Conservation (phyloP, 2,329 filamentous ascomycete genomes). For the Sclerotinia minor region DNA sequence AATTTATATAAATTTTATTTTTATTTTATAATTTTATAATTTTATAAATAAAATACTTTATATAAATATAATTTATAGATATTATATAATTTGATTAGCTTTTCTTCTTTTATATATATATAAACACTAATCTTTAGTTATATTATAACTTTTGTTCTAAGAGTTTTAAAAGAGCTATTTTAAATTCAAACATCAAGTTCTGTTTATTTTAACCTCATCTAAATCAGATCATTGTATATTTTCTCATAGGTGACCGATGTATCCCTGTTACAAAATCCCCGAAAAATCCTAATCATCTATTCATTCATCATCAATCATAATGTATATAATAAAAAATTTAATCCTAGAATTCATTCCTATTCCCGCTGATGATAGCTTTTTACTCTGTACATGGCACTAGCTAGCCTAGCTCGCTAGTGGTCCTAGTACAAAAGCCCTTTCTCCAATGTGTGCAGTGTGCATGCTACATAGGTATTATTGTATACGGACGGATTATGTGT, state of each 20-base stretch:
- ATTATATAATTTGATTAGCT: neutral
- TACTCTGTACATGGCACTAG: neutral
- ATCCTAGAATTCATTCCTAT: neutral
- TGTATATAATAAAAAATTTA: no score
- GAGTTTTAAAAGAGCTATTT: neutral
- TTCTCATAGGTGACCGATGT: neutral
- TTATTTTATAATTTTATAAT: no score
- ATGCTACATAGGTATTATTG: neutral
- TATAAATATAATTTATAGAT: neutral
- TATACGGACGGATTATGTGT: neutral
- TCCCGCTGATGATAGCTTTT: neutral
- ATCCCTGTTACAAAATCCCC: conserved; percentile 16
- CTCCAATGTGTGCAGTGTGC: neutral
- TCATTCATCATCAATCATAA: conserved; percentile 1
- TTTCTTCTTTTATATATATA: neutral
- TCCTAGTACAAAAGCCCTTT: conserved; percentile 12
- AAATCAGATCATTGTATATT: neutral
- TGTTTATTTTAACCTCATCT: neutral
- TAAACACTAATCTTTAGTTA: neutral
- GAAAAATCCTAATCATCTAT: neutral
- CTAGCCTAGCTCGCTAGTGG: conserved; percentile 1
- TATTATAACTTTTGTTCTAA: neutral
- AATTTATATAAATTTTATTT: no score
- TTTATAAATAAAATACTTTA: no score
- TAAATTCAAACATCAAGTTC: neutral